phyloP scores from a whole-genome alignment of 1,284 basidiomycete species.

The Tilletiopsis washingtonensis region DNA sequence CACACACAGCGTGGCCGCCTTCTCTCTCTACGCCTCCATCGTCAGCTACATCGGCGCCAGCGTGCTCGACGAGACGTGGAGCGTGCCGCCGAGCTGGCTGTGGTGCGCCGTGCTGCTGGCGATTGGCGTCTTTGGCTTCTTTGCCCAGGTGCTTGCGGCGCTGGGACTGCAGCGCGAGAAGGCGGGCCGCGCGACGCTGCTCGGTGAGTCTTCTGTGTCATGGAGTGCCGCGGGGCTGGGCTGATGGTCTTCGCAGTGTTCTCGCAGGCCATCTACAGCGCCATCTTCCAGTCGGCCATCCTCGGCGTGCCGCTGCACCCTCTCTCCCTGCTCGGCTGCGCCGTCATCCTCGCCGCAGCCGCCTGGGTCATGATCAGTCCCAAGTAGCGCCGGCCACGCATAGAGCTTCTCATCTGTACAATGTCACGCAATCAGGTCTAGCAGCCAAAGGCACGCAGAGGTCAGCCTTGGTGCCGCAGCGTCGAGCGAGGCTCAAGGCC shows the following conservation, averaged over 20 bases:
- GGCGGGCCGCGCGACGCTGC: constrained; percentile 24
- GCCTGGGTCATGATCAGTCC: constrained; percentile 20
- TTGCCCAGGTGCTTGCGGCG: constrained; percentile 24
- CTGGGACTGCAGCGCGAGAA: constrained; percentile 30
- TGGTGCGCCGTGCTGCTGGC: constrained; percentile 24
- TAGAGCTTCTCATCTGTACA: too few species aligned
- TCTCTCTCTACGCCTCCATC: constrained; percentile 59
- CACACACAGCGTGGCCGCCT: constrained; percentile 64
- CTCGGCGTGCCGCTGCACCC: constrained; percentile 20
- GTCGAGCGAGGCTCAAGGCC: too few species aligned
- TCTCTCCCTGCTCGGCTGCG: constrained; percentile 19
- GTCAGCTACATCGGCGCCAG: constrained; percentile 53
- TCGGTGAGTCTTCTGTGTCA: too few species aligned
- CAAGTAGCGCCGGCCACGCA: too few species aligned
- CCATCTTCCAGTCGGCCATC: constrained; percentile 22
- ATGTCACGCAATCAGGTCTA: too few species aligned
- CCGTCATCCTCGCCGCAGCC: constrained; percentile 21
- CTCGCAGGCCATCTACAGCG: constrained; percentile 22
- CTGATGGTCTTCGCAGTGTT: too few species aligned
- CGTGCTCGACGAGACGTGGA: too few species aligned
- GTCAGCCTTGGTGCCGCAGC: too few species aligned
- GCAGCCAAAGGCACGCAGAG: too few species aligned
- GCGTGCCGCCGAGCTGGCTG: constrained; percentile 13
- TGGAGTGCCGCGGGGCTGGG: too few species aligned
- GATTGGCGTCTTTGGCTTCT: constrained; percentile 29